phyloP scores from a whole-genome alignment of 2,329 filamentous ascomycete genomes.

The Aspergillus neotritici region DNA sequence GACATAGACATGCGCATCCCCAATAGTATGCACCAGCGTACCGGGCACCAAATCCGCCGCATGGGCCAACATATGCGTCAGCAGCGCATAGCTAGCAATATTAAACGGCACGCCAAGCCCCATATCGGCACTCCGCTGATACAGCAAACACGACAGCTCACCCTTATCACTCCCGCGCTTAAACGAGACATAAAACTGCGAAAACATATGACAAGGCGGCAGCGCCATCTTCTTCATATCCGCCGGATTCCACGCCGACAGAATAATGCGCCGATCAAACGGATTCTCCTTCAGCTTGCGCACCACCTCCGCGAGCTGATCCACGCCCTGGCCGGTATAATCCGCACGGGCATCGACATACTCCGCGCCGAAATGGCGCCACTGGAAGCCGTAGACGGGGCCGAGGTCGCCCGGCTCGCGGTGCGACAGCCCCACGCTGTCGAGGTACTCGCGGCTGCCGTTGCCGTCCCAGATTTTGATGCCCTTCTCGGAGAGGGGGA shows the following conservation, averaged over 20 bases:
- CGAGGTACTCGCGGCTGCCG: slow-evolving; percentile 82
- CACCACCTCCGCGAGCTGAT: slow-evolving; percentile 88
- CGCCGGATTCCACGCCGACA: slow-evolving; percentile 88
- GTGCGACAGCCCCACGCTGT: slow-evolving; percentile 73
- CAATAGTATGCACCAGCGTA: slow-evolving; percentile 90
- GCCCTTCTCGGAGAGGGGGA: slow-evolving; percentile 67
- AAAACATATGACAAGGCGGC: slow-evolving; percentile 96
- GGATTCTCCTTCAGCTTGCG: slow-evolving; percentile 76
- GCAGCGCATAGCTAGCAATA: slow-evolving; percentile 86
- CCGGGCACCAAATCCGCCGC: slow-evolving; percentile 79
- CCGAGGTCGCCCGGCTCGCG: slow-evolving; percentile 85
- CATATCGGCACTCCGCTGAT: slow-evolving; percentile 95
- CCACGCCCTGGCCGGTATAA: slow-evolving; percentile 82
- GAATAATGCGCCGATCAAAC: slow-evolving; percentile 82
- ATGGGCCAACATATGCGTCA: slow-evolving; percentile 93
- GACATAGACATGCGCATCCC: slow-evolving; percentile 92
- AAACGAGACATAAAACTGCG: slow-evolving; percentile 87
- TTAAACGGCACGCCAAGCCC: slow-evolving; percentile 96
- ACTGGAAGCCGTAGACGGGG: slow-evolving; percentile 97
- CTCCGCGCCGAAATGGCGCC: slow-evolving; percentile 93
- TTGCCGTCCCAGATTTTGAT: slow-evolving; percentile 99
- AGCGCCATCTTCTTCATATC: slow-evolving; percentile 84
- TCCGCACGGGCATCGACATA: slow-evolving; percentile 75
- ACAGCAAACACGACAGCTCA: slow-evolving; percentile 78
- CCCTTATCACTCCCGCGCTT: slow-evolving; percentile 50